These are phyloP conservation scores for Globisporangium echinulatum DNA, from an alignment of 352 stramenopile genomes.

Conservation along the genomic window DNA sequence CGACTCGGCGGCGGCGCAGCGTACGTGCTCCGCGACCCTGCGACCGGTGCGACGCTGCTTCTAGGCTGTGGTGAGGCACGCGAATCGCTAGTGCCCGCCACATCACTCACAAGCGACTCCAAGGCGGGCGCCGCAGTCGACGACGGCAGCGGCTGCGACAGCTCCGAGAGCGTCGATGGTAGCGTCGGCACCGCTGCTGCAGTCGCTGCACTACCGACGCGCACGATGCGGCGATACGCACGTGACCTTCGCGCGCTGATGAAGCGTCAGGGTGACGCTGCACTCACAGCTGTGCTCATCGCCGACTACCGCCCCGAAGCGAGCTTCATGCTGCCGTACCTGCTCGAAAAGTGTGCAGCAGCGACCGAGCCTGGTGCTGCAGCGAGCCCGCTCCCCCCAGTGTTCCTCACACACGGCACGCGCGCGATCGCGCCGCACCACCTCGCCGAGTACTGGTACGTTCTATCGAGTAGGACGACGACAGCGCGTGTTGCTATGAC, in stretches of 20 bases:
- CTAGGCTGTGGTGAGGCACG: conserved; percentile 55
- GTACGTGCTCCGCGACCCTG: conserved; percentile 61
- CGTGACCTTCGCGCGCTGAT: conserved; percentile 52
- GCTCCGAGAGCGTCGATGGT: conserved; percentile 17
- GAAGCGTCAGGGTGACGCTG: conserved; percentile 25
- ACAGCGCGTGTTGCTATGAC: no score
- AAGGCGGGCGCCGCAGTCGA: conserved; percentile 23
- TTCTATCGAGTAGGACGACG: neutral
- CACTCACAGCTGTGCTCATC: conserved; percentile 51
- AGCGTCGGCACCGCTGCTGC: conserved; percentile 12
- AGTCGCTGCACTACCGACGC: conserved; percentile 7
- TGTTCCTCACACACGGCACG: conserved; percentile 77
- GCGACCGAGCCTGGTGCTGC: conserved; percentile 6
- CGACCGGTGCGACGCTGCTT: conserved; percentile 37
- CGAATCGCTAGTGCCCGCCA: conserved; percentile 5
- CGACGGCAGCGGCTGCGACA: conserved; percentile 33
- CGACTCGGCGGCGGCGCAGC: conserved; percentile 58
- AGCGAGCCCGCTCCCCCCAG: conserved; percentile 20
- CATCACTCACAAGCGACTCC: conserved; percentile 1
- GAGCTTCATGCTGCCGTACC: conserved; percentile 68
- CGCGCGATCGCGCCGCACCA: conserved; percentile 65
- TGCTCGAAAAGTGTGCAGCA: conserved; percentile 50
- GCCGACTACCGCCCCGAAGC: conserved; percentile 62
- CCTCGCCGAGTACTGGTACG: conserved; percentile 70
- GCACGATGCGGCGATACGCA: conserved; percentile 34